These are phyloP conservation scores for Pleurotus djamor DNA, from an alignment of 768 basidiomycete species.

Conservation along the genomic window DNA sequence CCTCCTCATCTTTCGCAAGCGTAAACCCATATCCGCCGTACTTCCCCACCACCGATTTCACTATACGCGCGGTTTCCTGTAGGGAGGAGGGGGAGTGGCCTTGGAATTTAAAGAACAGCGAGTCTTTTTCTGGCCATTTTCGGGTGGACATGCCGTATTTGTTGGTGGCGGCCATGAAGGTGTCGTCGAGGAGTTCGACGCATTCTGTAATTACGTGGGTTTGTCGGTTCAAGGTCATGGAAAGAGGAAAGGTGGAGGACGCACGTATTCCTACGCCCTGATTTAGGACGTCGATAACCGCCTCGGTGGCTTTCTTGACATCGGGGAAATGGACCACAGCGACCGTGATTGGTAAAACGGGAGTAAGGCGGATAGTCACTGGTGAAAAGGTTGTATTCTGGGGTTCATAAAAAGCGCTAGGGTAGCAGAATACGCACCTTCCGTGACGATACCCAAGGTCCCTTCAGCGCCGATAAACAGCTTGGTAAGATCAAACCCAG, in stretches of 20 bases:
- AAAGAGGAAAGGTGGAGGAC: conserved; percentile 17
- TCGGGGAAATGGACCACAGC: conserved; percentile 82
- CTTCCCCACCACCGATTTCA: conserved; percentile 54
- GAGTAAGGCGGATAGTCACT: conserved; percentile 83
- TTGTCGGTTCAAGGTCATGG: background rate
- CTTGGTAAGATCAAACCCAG: conserved; percentile 84
- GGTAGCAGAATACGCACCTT: conserved; percentile 63
- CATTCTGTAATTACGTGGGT: conserved; percentile 55
- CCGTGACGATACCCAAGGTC: conserved; percentile 87
- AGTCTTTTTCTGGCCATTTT: conserved; percentile 63
- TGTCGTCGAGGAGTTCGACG: conserved; percentile 77
- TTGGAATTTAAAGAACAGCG: conserved; percentile 87
- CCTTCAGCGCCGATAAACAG: conserved; percentile 81
- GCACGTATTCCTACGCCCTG: conserved; percentile 74
- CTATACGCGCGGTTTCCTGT: conserved; percentile 58
- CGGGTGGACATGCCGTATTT: conserved; percentile 48
- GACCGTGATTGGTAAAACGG: conserved; percentile 78
- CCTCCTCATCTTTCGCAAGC: conserved; percentile 59
- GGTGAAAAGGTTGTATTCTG: too few species aligned
- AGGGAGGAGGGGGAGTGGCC: conserved; percentile 60
- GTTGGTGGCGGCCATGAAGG: conserved; percentile 65
- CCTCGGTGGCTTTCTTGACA: conserved; percentile 71
- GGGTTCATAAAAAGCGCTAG: too few species aligned
- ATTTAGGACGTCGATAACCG: conserved; percentile 71
- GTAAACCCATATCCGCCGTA: conserved; percentile 69